A percentile compares a stretch with the other conserved stretches of the same genome.
Evolutionary conservation across 345 rosid genomes (phyloP).

Genomic region (Carallia brachiata): DNA sequence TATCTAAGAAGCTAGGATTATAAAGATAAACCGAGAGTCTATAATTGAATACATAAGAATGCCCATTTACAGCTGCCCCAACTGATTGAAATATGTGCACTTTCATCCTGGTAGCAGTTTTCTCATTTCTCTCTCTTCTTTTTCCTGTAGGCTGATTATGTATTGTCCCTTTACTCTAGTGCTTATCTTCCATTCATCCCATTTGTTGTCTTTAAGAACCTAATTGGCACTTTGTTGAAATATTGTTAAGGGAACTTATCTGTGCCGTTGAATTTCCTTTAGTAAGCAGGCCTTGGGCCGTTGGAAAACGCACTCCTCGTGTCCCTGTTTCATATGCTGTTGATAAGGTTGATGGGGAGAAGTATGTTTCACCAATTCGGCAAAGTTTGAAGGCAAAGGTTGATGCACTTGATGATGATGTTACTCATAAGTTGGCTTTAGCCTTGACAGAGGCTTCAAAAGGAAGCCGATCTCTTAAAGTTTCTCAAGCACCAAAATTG

Average conservation of each 20-base stretch:
- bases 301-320: constrained; percentile 87
- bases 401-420: constrained; percentile 61
- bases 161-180: not conserved
- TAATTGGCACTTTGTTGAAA: not conserved
- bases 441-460: constrained; percentile 74
- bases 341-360: constrained; percentile 50
- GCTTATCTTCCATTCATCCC: not conserved
- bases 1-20: not conserved
- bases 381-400: constrained; percentile 48
- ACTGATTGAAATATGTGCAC: not conserved
- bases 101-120: not conserved
- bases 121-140: too few relatives aligned
- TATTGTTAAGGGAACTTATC: constrained; percentile 16
- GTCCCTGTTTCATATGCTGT: constrained; percentile 58
- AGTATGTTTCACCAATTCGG: constrained; percentile 54
- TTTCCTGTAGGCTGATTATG: not conserved
- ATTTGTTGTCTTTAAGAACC: not conserved
- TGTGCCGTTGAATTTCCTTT: constrained; percentile 24
- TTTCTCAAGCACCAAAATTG: constrained; percentile 51
- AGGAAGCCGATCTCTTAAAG: constrained; percentile 65
- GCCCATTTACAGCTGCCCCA: not conserved
- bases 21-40: not conserved
- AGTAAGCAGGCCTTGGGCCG: constrained; percentile 77
- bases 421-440: constrained; percentile 74
- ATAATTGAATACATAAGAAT: not conserved